These are phyloP conservation scores for Sinapis alba DNA, from an alignment of 441 rosid genomes.

Conservation along the genomic window DNA sequence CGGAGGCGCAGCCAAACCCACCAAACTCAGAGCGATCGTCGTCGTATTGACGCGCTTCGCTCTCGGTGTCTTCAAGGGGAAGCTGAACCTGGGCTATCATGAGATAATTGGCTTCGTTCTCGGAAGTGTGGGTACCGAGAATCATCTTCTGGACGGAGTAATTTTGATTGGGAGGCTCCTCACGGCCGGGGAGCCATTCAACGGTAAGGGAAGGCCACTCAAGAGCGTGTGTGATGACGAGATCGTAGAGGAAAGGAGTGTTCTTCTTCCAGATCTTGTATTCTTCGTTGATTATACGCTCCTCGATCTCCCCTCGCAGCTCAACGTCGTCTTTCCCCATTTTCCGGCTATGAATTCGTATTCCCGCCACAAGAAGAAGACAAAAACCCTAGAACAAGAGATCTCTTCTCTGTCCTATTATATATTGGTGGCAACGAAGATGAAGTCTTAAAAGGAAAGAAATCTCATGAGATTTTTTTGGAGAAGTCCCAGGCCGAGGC, in stretches of 20 bases:
- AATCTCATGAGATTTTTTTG: too few species aligned
- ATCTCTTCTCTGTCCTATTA: too few species aligned
- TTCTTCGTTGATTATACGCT: conserved; percentile 88
- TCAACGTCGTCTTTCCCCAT: conserved; percentile 97
- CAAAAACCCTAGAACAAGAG: neutral
- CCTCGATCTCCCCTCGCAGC: conserved; percentile 88
- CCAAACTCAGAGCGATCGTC: conserved; percentile 88
- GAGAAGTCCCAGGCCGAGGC: too few species aligned
- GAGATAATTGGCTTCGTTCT: conserved; percentile 92
- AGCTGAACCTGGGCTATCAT: conserved; percentile 97
- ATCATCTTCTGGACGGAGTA: conserved; percentile 93
- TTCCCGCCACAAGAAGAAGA: too few species aligned
- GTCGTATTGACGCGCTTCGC: conserved; percentile 88
- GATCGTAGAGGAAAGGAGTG: conserved; percentile 93
- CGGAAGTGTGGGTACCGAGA: conserved; percentile 98
- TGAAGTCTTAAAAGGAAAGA: too few species aligned
- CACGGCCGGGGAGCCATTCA: conserved; percentile 91
- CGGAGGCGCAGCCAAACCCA: conserved; percentile 83
- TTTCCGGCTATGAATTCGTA: neutral
- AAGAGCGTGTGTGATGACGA: conserved; percentile 92
- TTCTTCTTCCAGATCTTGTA: conserved; percentile 99
- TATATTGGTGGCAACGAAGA: too few species aligned
- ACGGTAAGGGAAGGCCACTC: conserved; percentile 99
- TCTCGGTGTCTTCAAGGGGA: conserved; percentile 85
- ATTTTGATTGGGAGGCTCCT: conserved; percentile 87